Evolutionary conservation across 2,329 filamentous ascomycete species (phyloP).

Genomic region (Fusarium marasasianum): DNA sequence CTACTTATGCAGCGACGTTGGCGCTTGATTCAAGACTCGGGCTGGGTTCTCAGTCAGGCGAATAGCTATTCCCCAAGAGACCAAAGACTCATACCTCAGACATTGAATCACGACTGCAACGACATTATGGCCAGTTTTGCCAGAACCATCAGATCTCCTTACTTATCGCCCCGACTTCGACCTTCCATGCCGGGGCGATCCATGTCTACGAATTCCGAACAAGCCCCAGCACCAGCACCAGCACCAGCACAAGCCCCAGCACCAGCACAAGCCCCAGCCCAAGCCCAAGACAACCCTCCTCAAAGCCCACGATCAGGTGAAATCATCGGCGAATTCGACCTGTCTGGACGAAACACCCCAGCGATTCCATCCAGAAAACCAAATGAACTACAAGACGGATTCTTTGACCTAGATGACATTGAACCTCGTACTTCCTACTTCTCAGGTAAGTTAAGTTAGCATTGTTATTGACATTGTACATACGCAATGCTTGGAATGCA

Average conservation of each 20-base stretch:
- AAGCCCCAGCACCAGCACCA: constrained; percentile 18
- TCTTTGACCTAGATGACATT: constrained; percentile 24
- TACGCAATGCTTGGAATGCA: constrained; percentile 17
- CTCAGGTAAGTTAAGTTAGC: constrained; percentile 23
- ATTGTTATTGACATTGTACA: background rate
- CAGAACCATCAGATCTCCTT: constrained; percentile 60
- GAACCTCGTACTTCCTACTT: constrained; percentile 15
- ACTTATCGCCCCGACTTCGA: constrained; percentile 55
- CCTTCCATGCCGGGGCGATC: constrained; percentile 56
- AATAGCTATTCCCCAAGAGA: constrained; percentile 8
- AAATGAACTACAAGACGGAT: constrained; percentile 23
- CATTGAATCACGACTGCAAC: constrained; percentile 13
- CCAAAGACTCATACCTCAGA: constrained; percentile 20
- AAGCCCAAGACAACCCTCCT: constrained; percentile 42
- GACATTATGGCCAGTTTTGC: constrained; percentile 58
- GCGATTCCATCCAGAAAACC: constrained; percentile 18
- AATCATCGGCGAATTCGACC: constrained; percentile 40
- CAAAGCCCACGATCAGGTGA: constrained; percentile 45
- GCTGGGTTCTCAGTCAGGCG: constrained; percentile 31
- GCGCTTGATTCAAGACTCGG: constrained; percentile 33
- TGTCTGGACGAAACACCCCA: constrained; percentile 45
- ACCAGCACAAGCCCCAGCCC: constrained; percentile 19
- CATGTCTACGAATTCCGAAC: constrained; percentile 59
- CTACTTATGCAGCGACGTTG: constrained; percentile 29
- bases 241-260: constrained; percentile 41